Evolutionary conservation across 2,329 filamentous ascomycete species (phyloP), one percentile per base, ranked within the genome.

Genomic region (Fusarium secorum): DNA sequence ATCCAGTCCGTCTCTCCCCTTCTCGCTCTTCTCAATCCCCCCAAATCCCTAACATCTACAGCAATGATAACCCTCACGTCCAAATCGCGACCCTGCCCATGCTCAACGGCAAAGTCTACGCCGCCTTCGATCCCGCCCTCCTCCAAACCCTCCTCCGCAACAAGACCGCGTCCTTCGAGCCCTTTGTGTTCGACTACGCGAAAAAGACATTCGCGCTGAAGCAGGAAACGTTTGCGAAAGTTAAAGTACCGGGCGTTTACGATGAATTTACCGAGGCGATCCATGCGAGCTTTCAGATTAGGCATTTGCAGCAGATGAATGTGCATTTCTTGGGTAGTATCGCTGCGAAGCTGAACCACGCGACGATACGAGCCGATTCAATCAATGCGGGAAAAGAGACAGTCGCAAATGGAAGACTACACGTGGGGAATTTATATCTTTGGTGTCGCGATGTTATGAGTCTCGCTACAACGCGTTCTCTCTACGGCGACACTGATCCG

Each of bases 401-500:
- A 28, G 2, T 64, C 18, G 7, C 58, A 2, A n/a, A 64, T 22
- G 68, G 76, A 6, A 73, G 67, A 0, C 41, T 79, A 8, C 67
- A 79, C 30, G 75, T 81, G 13, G 75, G 78, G 3, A 80, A 81
- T 20, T 52, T 86, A 1, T 86, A 77, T 66, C 33, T 76, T 1
- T 85, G 82, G 82, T 44, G 81, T 15, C 76, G 81, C 15, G 64
- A 80, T 13, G 64, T 79, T 6, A 79, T 85, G 62, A 81, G 80
- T 4, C 56, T 80, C 7, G 81, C 82, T 10, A 83, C 81, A 0
- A 77, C 78, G 13, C 67, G 78, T 30, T 79, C 81, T 6, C 74
- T 87, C 26, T 85, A 82, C 48, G 84, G 85, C 4, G 78, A 81
- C 1, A 63, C 80, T 4, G 84, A 85, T 60, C 83, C 83, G 0